phyloP scores from a whole-genome alignment of 2,329 filamentous ascomycete species.

The Chaetomiaceae sp. region DNA sequence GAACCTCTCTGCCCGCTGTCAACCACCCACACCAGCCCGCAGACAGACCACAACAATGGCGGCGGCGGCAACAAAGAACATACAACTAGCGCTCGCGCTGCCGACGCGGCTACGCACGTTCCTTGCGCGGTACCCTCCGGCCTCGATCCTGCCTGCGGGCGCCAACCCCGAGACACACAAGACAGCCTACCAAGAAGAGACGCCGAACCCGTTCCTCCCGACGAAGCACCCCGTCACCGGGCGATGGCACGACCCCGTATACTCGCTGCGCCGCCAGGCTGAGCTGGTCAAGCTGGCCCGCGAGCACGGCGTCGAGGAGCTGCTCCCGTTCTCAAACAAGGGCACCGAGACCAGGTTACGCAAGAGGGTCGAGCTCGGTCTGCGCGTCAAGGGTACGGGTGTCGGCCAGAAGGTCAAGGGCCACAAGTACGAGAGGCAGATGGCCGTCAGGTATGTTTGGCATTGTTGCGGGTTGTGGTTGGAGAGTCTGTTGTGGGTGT shows the following conservation, averaged over 20 bases:
- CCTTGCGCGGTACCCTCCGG: slow-evolving; percentile 84
- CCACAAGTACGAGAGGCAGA: slow-evolving; percentile 82
- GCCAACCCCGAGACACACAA: slow-evolving; percentile 35
- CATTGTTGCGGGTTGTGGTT: neutral
- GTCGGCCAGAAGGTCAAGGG: slow-evolving; percentile 92
- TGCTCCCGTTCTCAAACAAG: slow-evolving; percentile 74
- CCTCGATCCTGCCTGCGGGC: slow-evolving; percentile 48
- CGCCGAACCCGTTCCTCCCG: slow-evolving; percentile 75
- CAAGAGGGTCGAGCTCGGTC: slow-evolving; percentile 69
- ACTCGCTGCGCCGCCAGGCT: slow-evolving; percentile 81
- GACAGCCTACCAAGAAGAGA: slow-evolving; percentile 51
- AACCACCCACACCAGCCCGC: neutral
- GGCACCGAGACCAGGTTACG: slow-evolving; percentile 65
- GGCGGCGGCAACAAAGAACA: slow-evolving; percentile 33
- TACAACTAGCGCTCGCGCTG: slow-evolving; percentile 64
- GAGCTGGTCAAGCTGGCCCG: slow-evolving; percentile 83
- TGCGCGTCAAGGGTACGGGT: slow-evolving; percentile 88
- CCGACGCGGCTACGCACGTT: slow-evolving; percentile 77
- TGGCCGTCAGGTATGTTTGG: slow-evolving; percentile 62
- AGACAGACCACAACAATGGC: slow-evolving; percentile 20
- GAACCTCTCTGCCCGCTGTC: slow-evolving; percentile 1
- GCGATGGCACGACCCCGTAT: slow-evolving; percentile 77
- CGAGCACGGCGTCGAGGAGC: slow-evolving; percentile 71
- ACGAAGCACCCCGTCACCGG: slow-evolving; percentile 74
- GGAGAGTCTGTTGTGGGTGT: neutral